Conservation (phyloP, 1,284 basidiomycete species). For the Cryptococcus wingfieldii region DNA sequence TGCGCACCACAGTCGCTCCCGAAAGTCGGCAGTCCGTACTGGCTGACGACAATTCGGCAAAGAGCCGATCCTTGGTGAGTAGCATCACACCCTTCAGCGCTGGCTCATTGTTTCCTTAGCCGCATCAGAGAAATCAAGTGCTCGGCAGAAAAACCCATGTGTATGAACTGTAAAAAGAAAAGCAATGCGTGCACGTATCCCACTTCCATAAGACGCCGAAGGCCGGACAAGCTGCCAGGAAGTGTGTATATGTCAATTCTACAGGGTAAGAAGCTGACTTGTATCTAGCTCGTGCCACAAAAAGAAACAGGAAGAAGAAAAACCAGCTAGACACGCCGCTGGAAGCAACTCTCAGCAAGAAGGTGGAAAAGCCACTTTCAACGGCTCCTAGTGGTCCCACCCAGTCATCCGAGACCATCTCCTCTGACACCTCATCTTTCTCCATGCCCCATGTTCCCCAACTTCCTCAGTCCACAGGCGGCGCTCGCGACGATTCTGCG, state of each 20-base stretch:
- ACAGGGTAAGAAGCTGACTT: neutral
- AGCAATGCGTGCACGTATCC: neutral
- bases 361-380: too few species aligned
- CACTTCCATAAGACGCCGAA: constrained; percentile 7
- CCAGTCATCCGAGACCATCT: too few species aligned
- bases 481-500: too few species aligned
- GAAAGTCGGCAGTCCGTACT: neutral
- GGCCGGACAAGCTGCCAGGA: constrained; percentile 24
- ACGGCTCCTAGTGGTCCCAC: too few species aligned
- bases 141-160: neutral
- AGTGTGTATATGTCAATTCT: constrained; percentile 9
- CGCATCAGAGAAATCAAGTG: constrained; percentile 1
- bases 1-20: neutral
- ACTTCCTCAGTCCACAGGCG: too few species aligned
- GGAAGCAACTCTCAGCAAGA: too few species aligned
- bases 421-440: too few species aligned
- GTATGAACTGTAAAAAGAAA: neutral
- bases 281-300: too few species aligned
- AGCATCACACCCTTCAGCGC: neutral
- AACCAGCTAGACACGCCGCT: too few species aligned
- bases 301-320: too few species aligned
- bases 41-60: neutral
- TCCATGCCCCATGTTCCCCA: too few species aligned
- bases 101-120: neutral
- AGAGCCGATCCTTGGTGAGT: neutral